Evolutionary conservation across 2,329 filamentous ascomycete genomes (phyloP).

Genomic region (Celoporthe dispersa): DNA sequence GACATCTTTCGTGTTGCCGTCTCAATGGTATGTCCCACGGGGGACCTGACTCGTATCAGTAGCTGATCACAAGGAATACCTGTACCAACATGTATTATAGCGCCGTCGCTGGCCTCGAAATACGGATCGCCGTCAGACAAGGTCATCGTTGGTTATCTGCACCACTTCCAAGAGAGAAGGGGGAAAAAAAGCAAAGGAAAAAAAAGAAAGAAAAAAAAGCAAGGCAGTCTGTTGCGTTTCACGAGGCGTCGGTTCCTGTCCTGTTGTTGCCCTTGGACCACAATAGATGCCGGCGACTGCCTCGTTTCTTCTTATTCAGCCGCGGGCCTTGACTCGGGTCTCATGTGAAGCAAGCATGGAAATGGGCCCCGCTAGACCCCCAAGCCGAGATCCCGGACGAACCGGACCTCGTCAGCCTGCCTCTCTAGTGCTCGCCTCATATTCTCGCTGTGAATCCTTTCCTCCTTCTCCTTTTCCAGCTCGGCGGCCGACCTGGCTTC

Average conservation of each 20-base stretch:
- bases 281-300: not conserved
- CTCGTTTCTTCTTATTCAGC: not conserved
- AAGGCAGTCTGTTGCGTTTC: slow-evolving; percentile 14
- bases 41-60: slow-evolving; percentile 9
- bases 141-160: slow-evolving; percentile 9
- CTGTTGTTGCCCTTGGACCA: not conserved
- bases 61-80: slow-evolving; percentile 11
- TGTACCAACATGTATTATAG: not conserved
- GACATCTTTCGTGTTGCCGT: slow-evolving; percentile 13
- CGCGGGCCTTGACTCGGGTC: not conserved
- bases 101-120: slow-evolving; percentile 5
- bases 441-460: slow-evolving; percentile 65
- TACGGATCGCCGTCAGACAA: slow-evolving; percentile 2
- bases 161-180: not conserved
- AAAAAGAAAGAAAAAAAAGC: not conserved
- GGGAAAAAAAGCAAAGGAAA: no score
- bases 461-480: slow-evolving; percentile 56
- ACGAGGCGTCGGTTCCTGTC: not conserved
- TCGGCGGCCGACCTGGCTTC: slow-evolving; percentile 50
- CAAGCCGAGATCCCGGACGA: slow-evolving; percentile 69
- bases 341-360: not conserved
- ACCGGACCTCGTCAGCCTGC: slow-evolving; percentile 79
- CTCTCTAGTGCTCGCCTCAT: slow-evolving; percentile 77
- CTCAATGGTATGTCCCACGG: slow-evolving; percentile 16
- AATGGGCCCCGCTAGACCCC: slow-evolving; percentile 33